Evolutionary conservation across 2,329 filamentous ascomycete species (phyloP), one percentile per base, ranked within the genome.

Genomic region (Metarhizium sp.): DNA sequence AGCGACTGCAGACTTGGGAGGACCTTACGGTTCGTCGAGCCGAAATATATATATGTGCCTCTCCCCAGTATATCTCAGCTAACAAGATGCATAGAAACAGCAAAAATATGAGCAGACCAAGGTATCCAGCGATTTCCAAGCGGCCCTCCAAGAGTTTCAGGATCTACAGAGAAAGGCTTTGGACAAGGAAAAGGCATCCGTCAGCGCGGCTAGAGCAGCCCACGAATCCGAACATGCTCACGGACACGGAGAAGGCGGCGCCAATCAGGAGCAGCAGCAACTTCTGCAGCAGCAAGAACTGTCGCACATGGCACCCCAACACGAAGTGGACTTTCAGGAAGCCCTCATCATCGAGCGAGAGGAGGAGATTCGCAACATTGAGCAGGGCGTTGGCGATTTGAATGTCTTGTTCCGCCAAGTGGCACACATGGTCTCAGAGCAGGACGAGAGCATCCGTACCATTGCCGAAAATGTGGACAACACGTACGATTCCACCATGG

Each of bases 41-140:
- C 48, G 10, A 4, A 7, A 20, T 6, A 18, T 2, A 18, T 25
- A 25, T 25, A 25, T 4, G 4, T 10, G 42, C n/a, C 7, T 16
- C 42, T 45, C n/a, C 3, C n/a, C 6, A 20, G 8, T 5, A 10
- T 16, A 20, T 6, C 7, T 14, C 3, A 2, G 50, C 54, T 29
- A 43, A 51, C 40, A 10, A 57, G 20, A 52, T 53, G 10, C 18
- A 16, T 58, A 96, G 90, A 90, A 92, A 58, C 88, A 90, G 54
- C 94, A 99, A 77, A 95, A 92, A 72, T 97, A 95, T 76, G 94
- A 91, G 25, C 92, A 96, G 66, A 89, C 92, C 63, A 97, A 97
- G 71, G 81, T 99, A 38, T 92, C 90, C 59, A 88, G 90, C 66
- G 92, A 97, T 69, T 96, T 97, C 76, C 88, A 92, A 67, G 82